These are phyloP conservation scores for Terfezia boudieri DNA, from an alignment of 495 filamentous ascomycete genomes.

Conservation along the genomic window DNA sequence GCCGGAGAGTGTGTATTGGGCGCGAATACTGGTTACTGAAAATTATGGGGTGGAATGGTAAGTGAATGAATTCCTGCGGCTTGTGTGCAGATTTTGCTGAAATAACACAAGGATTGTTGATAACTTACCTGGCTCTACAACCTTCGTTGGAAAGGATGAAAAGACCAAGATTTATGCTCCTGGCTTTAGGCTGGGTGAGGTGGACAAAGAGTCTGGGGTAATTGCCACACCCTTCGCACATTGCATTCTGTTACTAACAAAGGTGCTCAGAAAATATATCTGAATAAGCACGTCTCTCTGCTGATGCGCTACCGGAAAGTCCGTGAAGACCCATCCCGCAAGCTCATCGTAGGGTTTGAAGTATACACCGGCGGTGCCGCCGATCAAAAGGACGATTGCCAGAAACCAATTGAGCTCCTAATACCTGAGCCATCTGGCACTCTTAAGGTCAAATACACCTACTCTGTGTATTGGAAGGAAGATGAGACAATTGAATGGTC, in stretches of 20 bases:
- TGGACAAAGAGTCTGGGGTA: slow-evolving; percentile 26
- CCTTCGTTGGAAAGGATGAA: slow-evolving; percentile 78
- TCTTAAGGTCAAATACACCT: slow-evolving; percentile 67
- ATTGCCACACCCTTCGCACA: not conserved
- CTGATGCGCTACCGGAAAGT: slow-evolving; percentile 58
- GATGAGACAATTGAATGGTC: slow-evolving; percentile 66
- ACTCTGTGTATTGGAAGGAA: slow-evolving; percentile 82
- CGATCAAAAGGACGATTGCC: slow-evolving; percentile 26
- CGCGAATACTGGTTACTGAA: slow-evolving; percentile 49
- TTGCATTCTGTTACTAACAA: slow-evolving; percentile 1
- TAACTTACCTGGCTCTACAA: slow-evolving; percentile 80
- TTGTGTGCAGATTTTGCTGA: not conserved
- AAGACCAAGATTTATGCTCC: slow-evolving; percentile 78
- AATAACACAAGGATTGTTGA: slow-evolving; percentile 42
- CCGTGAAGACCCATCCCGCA: slow-evolving; percentile 45
- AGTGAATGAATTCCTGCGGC: not conserved
- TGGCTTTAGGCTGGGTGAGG: slow-evolving; percentile 81
- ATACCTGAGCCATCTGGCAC: slow-evolving; percentile 40
- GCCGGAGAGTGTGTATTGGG: slow-evolving; percentile 43
- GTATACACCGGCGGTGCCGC: slow-evolving; percentile 50
- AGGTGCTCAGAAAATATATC: slow-evolving; percentile 23
- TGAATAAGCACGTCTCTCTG: slow-evolving; percentile 84
- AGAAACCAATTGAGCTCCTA: slow-evolving; percentile 37
- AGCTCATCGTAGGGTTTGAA: slow-evolving; percentile 80
- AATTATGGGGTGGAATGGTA: slow-evolving; percentile 79